These are phyloP conservation scores for Chlorella sp. DNA, from an alignment of 139 green algal species.

Conservation along the genomic window DNA sequence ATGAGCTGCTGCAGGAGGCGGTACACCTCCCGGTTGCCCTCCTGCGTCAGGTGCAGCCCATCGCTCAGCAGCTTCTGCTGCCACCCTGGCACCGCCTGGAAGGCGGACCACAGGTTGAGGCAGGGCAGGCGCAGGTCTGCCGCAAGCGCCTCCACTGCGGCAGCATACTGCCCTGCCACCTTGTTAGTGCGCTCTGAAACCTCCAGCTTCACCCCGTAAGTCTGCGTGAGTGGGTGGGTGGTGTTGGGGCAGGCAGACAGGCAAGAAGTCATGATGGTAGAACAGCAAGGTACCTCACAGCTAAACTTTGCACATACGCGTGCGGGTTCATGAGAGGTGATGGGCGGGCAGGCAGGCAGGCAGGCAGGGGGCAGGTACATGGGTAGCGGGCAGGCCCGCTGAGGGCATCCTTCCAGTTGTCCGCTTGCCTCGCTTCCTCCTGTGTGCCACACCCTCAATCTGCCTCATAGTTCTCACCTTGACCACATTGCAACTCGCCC, in stretches of 20 bases:
- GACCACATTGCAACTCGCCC: no score
- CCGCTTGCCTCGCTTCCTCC: no score
- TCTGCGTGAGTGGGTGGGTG: neutral
- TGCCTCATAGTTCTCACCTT: no score
- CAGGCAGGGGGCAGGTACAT: no score
- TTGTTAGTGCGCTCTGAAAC: constrained; percentile 62
- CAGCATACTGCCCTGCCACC: constrained; percentile 64
- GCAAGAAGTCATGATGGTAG: no score
- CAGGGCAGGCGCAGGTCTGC: constrained; percentile 10
- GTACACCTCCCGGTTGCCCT: constrained; percentile 61
- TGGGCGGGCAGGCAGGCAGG: no score
- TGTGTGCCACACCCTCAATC: neutral
- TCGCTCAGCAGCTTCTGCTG: constrained; percentile 57
- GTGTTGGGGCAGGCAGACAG: no score
- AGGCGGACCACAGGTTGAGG: constrained; percentile 68
- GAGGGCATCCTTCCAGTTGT: no score
- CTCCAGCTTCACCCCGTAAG: constrained; percentile 32
- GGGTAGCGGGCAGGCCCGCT: no score
- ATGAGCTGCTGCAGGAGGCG: constrained; percentile 57
- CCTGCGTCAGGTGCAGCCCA: constrained; percentile 77
- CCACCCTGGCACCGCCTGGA: constrained; percentile 63
- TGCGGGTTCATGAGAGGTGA: no score
- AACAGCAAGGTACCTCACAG: no score
- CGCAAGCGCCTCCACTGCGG: constrained; percentile 53
- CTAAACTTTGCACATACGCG: no score